phyloP scores from a whole-genome alignment of 2,329 filamentous ascomycete species.

The Myrmaecium sp. region DNA sequence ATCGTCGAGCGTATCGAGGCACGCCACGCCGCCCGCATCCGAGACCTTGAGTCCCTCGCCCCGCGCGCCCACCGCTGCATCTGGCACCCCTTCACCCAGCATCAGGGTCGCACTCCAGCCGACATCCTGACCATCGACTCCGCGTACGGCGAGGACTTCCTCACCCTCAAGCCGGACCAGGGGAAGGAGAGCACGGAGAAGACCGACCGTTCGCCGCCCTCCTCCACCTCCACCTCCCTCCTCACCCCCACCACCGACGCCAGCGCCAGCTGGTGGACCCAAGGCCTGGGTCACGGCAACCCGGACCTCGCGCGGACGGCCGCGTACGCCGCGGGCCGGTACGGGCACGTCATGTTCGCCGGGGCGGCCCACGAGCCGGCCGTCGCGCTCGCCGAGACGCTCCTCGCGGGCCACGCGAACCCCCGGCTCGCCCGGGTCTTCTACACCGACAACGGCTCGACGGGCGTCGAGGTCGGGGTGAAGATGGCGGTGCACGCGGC shows the following conservation, averaged over 20 bases:
- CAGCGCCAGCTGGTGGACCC: constrained; percentile 84
- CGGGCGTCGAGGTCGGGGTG: constrained; percentile 65
- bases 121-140: constrained; percentile 65
- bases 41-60: constrained; percentile 43
- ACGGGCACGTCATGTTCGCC: constrained; percentile 81
- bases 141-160: constrained; percentile 63
- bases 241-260: constrained; percentile 60
- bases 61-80: constrained; percentile 45
- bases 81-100: constrained; percentile 82
- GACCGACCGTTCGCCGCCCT: neutral
- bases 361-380: constrained; percentile 66
- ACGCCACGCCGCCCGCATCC: constrained; percentile 39
- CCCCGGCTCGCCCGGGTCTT: constrained; percentile 55
- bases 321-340: constrained; percentile 65
- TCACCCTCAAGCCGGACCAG: constrained; percentile 29
- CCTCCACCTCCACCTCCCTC: constrained; percentile 14
- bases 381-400: constrained; percentile 45
- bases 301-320: constrained; percentile 54
- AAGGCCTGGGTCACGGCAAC: constrained; percentile 69
- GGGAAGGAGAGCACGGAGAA: constrained; percentile 3
- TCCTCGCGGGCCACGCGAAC: constrained; percentile 45
- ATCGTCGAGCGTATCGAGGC: constrained; percentile 35
- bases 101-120: constrained; percentile 42
- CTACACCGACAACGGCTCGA: constrained; percentile 72
- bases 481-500: constrained; percentile 70